These are phyloP conservation scores for Solanum ossicruentum DNA, from an alignment of 257 asterid genomes.

Conservation along the genomic window DNA sequence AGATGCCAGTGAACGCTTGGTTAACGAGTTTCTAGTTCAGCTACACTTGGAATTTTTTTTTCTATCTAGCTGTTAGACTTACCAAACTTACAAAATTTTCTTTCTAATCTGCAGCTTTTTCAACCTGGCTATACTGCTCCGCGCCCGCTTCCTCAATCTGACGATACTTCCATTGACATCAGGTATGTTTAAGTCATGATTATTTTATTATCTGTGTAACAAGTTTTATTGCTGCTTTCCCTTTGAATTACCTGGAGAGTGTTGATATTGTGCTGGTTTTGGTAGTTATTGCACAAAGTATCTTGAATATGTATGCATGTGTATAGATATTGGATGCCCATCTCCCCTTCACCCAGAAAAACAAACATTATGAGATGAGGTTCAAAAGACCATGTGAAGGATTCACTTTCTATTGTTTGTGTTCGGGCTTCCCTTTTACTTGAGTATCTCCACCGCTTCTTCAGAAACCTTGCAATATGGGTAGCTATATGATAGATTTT, in stretches of 20 bases:
- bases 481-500: neutral
- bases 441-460: neutral
- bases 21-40: neutral
- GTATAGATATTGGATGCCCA: neutral
- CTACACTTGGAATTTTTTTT: neutral
- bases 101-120: constrained; percentile 22
- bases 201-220: no score
- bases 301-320: neutral
- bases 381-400: neutral
- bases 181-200: constrained; percentile 11
- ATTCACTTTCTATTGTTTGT: neutral
- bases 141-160: constrained; percentile 14
- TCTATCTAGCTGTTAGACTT: neutral
- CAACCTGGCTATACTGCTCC: constrained; percentile 46
- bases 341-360: neutral
- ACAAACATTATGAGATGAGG: neutral
- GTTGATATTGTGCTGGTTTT: neutral
- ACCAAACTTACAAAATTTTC: neutral
- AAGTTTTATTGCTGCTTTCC: neutral
- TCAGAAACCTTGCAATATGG: neutral
- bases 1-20: neutral
- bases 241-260: neutral
- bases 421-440: neutral
- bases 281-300: neutral
- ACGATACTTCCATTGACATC: constrained; percentile 26